Percentiles rank a stretch among this genome's conserved stretches.
Evolutionary conservation across 176 grass and related monocot genomes (phyloP).

Genomic region (Eleusine coracana): DNA sequence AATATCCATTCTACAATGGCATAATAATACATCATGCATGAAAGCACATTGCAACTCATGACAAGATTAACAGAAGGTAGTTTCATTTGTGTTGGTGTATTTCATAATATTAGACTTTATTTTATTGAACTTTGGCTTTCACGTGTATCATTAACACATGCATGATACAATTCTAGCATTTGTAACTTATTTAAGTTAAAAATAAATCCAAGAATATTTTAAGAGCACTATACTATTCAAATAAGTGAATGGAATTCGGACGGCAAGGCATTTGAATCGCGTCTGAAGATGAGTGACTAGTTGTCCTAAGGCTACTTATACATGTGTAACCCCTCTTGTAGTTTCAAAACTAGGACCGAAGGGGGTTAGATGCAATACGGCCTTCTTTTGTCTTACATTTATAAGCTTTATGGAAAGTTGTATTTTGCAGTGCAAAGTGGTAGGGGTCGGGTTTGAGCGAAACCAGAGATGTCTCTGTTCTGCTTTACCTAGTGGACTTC

Average conservation of each 20-base stretch:
- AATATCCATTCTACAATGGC: no score
- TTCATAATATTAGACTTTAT: neutral
- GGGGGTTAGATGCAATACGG: constrained; percentile 31
- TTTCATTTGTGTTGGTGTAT: no score
- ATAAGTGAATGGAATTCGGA: neutral
- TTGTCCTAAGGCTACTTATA: neutral
- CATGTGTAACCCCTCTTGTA: neutral
- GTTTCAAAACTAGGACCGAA: neutral
- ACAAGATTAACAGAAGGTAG: no score
- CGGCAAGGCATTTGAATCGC: neutral
- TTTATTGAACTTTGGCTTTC: neutral
- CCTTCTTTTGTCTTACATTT: neutral
- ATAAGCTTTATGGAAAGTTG: constrained; percentile 37
- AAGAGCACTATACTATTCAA: neutral
- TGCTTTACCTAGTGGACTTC: constrained; percentile 45
- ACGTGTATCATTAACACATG: neutral
- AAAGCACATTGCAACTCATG: no score
- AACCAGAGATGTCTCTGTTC: constrained; percentile 35
- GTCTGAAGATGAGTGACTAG: neutral
- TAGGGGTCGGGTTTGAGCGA: constrained; percentile 20
- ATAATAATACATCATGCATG: no score
- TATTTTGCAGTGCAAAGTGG: constrained; percentile 32
- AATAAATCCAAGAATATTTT: neutral
- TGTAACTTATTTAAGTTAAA: neutral
- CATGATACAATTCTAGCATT: neutral